These are phyloP conservation scores for Colletotrichum sp. DNA, from an alignment of 2,329 filamentous ascomycete genomes.

Conservation along the genomic window DNA sequence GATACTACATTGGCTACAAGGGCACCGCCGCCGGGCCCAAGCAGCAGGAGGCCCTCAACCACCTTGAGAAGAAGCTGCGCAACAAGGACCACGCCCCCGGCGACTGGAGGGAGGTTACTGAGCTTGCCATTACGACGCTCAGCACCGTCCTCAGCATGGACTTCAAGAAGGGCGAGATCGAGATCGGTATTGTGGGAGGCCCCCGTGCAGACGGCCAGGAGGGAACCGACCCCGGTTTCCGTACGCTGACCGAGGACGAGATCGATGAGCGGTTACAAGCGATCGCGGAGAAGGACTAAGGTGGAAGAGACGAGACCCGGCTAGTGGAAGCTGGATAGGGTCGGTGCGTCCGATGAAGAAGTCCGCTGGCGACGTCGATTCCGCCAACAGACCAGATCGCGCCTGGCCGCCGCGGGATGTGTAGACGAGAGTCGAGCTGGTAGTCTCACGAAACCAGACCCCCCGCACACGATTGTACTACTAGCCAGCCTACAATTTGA, in stretches of 20 bases:
- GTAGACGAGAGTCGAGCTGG: slow-evolving; percentile 4
- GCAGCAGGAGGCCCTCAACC: slow-evolving; percentile 98
- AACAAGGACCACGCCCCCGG: slow-evolving; percentile 96
- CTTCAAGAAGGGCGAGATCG: slow-evolving; percentile 99
- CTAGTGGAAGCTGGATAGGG: slow-evolving; percentile 7
- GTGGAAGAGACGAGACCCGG: slow-evolving; percentile 23
- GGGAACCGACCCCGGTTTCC: slow-evolving; percentile 80
- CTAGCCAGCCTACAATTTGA: slow-evolving; percentile 23
- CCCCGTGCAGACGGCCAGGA: slow-evolving; percentile 83
- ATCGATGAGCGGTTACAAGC: slow-evolving; percentile 98
- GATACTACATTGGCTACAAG: slow-evolving; percentile 99
- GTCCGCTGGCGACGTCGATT: neutral
- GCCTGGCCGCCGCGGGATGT: slow-evolving; percentile 2
- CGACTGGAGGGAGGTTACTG: slow-evolving; percentile 95
- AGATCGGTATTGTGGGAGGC: slow-evolving; percentile 95
- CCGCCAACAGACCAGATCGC: slow-evolving; percentile 1
- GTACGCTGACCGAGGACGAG: slow-evolving; percentile 93
- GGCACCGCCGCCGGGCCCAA: slow-evolving; percentile 96
- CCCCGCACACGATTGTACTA: slow-evolving; percentile 20
- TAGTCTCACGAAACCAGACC: slow-evolving; percentile 3
- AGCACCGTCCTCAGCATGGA: slow-evolving; percentile 98
- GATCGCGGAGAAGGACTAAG: slow-evolving; percentile 97
- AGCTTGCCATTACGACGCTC: slow-evolving; percentile 92
- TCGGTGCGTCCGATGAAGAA: slow-evolving; percentile 6
- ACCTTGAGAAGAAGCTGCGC: slow-evolving; percentile 99